These are phyloP conservation scores for Aspergillus tamarii DNA, from an alignment of 2,329 filamentous ascomycete species.

Conservation along the genomic window DNA sequence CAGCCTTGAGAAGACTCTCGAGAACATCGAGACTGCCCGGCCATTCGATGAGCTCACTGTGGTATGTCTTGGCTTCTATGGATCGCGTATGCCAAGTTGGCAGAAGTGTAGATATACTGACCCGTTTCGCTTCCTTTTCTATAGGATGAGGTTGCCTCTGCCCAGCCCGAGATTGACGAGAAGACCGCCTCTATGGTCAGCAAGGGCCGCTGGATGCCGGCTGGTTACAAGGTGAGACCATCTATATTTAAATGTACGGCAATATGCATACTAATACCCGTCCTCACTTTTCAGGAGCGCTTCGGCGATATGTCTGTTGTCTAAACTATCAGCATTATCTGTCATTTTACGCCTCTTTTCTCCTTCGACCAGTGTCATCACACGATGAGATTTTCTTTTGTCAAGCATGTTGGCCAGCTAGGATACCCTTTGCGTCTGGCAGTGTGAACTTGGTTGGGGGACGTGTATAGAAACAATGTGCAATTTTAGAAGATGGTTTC, in stretches of 20 bases:
- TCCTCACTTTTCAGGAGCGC: conserved; percentile 73
- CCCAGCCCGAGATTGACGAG: conserved; percentile 95
- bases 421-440: conserved; percentile 29
- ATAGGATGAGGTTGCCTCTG: conserved; percentile 91
- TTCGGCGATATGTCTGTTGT: conserved; percentile 96
- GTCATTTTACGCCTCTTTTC: conserved; percentile 33
- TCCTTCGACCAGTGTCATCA: conserved; percentile 35
- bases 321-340: conserved; percentile 59
- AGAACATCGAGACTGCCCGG: conserved; percentile 95
- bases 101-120: neutral
- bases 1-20: conserved; percentile 90
- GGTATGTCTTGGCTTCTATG: conserved; percentile 59
- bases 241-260: neutral
- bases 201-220: conserved; percentile 97
- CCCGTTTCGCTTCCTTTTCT: conserved; percentile 17
- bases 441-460: conserved; percentile 36
- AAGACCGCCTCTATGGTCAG: conserved; percentile 92
- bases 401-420: conserved; percentile 28
- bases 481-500: conserved; percentile 38
- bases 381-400: conserved; percentile 34
- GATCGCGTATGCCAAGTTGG: conserved; percentile 1
- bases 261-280: conserved; percentile 8
- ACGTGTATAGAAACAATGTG: conserved; percentile 47
- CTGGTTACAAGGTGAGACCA: conserved; percentile 90
- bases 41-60: conserved; percentile 97